Base-by-base conservation (phyloP, 352 stramenopile species). In the Globisporangium echinulatum region DNA sequence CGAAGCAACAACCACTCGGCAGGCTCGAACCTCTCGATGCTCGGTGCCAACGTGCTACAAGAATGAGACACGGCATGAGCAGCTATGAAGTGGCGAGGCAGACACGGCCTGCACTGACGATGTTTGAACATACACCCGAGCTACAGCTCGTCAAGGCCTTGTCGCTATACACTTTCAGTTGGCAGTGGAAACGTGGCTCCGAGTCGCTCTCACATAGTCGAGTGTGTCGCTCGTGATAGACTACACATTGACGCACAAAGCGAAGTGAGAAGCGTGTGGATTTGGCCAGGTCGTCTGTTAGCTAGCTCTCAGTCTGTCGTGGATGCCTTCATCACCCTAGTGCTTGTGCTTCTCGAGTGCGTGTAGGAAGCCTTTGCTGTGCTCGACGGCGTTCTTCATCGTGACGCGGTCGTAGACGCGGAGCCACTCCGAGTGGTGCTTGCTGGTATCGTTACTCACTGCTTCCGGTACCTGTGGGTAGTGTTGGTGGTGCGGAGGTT, bases 401-500 rank as follows among this genome's bases (percentile, higher is more conserved):
- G 77, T 65, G 48, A 88, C 75, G 43, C 75, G 77, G 53, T 90
- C 79, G 61, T 84, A 90, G 36, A 71, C 73, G n/a, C 77, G 81
- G 54, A 77, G 64, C 81, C 81, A 90, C 46, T 77, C 69, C 39
- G 73, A 73, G 48, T 8, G 7, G 11, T 73, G 64, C 13, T 59
- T 52, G 25, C 50, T 48, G 14, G 8, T 37, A 6, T 38, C 40
- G 8, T 49, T 54, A 6, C 17, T 13, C 8, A 38, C 2, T 8
- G 37, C 17, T 17, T 7, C 51, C 9, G 48, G 33, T 10, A 56
- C 43, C 7, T 58, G 63, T 3, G 25, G 25, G 25, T 33, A 1
- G 25, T 33, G 25, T 33, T 33, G 25, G 25, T 33, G 25, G 25
- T 33, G 25, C 25, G 25, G 2, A 33, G 25, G 25, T 48, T 58